Evolutionary conservation across 805 yeast genomes (phyloP).

Genomic region (Saccharomyces mikatae): DNA sequence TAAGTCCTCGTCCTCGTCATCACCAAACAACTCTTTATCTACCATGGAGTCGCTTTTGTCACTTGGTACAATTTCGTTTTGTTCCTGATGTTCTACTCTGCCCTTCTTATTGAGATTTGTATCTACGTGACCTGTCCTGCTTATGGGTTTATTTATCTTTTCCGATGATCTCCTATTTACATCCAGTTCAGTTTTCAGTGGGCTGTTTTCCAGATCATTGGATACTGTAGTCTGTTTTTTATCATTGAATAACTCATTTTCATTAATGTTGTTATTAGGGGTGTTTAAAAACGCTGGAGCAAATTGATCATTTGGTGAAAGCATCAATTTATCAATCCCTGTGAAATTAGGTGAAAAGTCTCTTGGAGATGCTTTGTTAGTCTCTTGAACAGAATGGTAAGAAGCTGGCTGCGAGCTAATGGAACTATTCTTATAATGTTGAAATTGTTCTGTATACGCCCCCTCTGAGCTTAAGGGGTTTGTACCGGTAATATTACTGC

Average conservation of each 20-base stretch:
- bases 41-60: slow-evolving; percentile 11
- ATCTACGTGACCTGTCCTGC: background rate
- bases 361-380: slow-evolving; percentile 4
- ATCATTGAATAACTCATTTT: slow-evolving; percentile 13
- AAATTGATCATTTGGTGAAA: slow-evolving; percentile 10
- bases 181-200: slow-evolving; percentile 9
- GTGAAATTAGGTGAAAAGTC: slow-evolving; percentile 9
- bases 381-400: slow-evolving; percentile 5
- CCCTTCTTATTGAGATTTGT: slow-evolving; percentile 4
- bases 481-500: slow-evolving; percentile 15
- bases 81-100: slow-evolving; percentile 7
- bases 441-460: slow-evolving; percentile 27
- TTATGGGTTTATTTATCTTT: background rate
- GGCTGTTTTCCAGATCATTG: slow-evolving; percentile 11
- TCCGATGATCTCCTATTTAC: background rate
- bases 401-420: slow-evolving; percentile 7
- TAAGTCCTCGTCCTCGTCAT: slow-evolving; percentile 29
- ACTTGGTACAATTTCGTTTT: slow-evolving; percentile 1
- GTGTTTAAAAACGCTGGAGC: slow-evolving; percentile 12
- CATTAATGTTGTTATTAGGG: slow-evolving; percentile 13
- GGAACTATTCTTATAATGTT: slow-evolving; percentile 18
- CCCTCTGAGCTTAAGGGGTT: slow-evolving; percentile 29
- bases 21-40: slow-evolving; percentile 29
- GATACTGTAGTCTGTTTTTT: slow-evolving; percentile 4
- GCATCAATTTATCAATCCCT: slow-evolving; percentile 5